Evolutionary conservation across 2,329 filamentous ascomycete genomes (phyloP), one percentile per base, ranked within the genome.

Genomic region (Thelonectria rubi): DNA sequence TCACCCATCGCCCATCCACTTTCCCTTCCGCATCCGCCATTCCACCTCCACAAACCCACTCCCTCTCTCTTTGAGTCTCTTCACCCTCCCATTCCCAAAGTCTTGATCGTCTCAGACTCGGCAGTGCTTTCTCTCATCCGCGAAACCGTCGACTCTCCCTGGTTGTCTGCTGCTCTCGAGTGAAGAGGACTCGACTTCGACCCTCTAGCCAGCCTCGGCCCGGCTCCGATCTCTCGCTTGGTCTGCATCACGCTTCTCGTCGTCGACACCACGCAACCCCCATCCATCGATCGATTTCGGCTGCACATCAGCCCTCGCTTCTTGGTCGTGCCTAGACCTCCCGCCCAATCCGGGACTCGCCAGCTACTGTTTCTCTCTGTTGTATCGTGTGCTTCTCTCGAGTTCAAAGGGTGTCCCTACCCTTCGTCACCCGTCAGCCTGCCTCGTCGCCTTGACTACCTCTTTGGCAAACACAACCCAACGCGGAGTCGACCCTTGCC

Each of bases 1-100:
- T 45, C 21, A 43, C 53, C 40, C 40, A 54, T 54, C 52, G 42
- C 42, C 58, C 51, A 55, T 47, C 58, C 58, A 53, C 24, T 50
- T 55, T 45, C 50, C 51, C 53, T 48, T 55, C 58, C 58, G 50
- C 58, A 53, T 61, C 58, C 58, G 48, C 56, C 56, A 58, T 58
- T 59, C 50, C 51, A 42, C 58, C 58, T 61, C 58, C 58, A 52
- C 58, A 57, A 57, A 57, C 45, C 58, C 58, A 56, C 58, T 52
- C 48, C 46, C 48, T 34, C 39, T 45, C 39, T 40, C 58, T 40
- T 46, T 50, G 18, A n/a, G 37, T 32, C 30, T 34, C 48, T 52
- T 45, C 53, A 48, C 45, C 17, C 53, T 40, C 32, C 47, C 51
- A 24, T 42, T 56, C 53, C 48, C 30, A 52, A 56, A 61, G 43